Evolutionary conservation across 768 basidiomycete species (phyloP).

Genomic region (Gautieria morchelliformis): DNA sequence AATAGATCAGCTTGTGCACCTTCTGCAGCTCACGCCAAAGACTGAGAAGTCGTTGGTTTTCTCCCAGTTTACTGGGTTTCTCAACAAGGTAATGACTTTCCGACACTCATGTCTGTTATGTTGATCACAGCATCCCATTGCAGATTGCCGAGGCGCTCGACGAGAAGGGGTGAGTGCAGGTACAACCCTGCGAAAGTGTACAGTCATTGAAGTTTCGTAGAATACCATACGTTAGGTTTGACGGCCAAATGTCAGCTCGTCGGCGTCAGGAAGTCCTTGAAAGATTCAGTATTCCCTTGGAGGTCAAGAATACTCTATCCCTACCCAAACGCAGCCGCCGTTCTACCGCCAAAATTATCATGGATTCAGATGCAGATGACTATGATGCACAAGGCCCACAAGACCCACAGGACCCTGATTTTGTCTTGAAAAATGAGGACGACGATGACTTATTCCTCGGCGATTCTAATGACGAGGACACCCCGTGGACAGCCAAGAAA

Average conservation of each 20-base stretch:
- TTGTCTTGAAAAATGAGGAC: slow-evolving; percentile 14
- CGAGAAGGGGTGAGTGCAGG: slow-evolving; percentile 42
- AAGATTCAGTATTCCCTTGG: slow-evolving; percentile 61
- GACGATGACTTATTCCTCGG: slow-evolving; percentile 12
- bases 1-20: slow-evolving; percentile 69
- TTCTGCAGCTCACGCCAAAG: slow-evolving; percentile 56
- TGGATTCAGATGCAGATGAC: neutral
- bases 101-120: neutral
- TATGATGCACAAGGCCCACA: neutral
- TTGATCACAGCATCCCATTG: neutral
- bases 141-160: slow-evolving; percentile 66
- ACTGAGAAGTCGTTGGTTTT: slow-evolving; percentile 81
- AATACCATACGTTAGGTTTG: slow-evolving; percentile 72
- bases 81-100: slow-evolving; percentile 55
- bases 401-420: slow-evolving; percentile 15
- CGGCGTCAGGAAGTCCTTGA: slow-evolving; percentile 70
- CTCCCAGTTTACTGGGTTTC: slow-evolving; percentile 80
- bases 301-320: slow-evolving; percentile 20
- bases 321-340: slow-evolving; percentile 9
- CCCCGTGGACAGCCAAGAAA: slow-evolving; percentile 29
- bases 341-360: slow-evolving; percentile 2
- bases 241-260: slow-evolving; percentile 78
- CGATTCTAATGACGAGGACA: slow-evolving; percentile 27
- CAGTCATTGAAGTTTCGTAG: slow-evolving; percentile 25
- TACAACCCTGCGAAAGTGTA: neutral